Evolutionary conservation across 768 basidiomycete genomes (phyloP).

Genomic region (Grammothele lineata): DNA sequence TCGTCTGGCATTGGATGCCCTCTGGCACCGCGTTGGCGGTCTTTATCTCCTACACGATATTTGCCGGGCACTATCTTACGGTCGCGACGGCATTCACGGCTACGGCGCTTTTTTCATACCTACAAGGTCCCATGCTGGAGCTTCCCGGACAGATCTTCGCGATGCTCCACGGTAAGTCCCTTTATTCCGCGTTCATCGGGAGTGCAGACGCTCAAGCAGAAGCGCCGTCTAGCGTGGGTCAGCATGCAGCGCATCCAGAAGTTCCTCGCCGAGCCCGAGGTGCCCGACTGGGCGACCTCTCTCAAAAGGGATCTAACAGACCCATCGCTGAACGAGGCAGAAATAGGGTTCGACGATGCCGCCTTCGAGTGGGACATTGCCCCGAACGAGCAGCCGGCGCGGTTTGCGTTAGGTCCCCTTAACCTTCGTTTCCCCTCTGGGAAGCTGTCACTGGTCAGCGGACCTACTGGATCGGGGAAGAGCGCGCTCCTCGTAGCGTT

Average conservation of each 20-base stretch:
- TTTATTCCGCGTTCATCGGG: not conserved
- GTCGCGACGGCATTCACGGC: conserved; percentile 82
- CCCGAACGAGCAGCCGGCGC: conserved; percentile 27
- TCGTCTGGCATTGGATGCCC: conserved; percentile 75
- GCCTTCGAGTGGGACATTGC: conserved; percentile 53
- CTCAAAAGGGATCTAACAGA: conserved; percentile 35
- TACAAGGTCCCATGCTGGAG: conserved; percentile 63
- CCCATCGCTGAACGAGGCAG: conserved; percentile 13
- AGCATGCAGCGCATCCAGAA: conserved; percentile 78
- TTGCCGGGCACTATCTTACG: conserved; percentile 62
- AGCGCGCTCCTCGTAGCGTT: conserved; percentile 58
- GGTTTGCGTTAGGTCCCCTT: conserved; percentile 56
- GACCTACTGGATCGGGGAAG: conserved; percentile 70
- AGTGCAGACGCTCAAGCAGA: no score
- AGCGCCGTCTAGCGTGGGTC: conserved; percentile 56
- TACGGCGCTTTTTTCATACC: conserved; percentile 68
- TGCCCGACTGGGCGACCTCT: conserved; percentile 73
- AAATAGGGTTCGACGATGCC: conserved; percentile 52
- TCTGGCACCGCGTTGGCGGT: conserved; percentile 61
- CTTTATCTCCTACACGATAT: conserved; percentile 63
- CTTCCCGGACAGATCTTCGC: conserved; percentile 63
- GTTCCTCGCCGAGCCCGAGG: conserved; percentile 70
- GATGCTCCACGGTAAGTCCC: conserved; percentile 49
- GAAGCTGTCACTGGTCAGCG: conserved; percentile 54
- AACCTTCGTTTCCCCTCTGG: conserved; percentile 55